phyloP scores from a whole-genome alignment of 768 basidiomycete genomes.

The Phaeotremella skinneri region DNA sequence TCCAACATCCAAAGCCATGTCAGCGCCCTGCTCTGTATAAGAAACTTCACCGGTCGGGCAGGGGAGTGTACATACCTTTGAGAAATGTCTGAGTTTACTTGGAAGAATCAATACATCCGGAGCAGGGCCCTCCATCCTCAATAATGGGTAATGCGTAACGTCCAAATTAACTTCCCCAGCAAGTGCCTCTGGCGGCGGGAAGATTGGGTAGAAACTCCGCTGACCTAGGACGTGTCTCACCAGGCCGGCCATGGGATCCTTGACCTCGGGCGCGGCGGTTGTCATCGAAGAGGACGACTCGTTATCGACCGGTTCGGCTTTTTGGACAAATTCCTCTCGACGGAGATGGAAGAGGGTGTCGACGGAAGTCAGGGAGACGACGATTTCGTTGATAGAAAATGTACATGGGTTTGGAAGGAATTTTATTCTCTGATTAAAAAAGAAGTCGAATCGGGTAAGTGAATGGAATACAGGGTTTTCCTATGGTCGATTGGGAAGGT shows the following conservation, averaged over 20 bases:
- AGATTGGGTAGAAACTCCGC: slow-evolving; percentile 92
- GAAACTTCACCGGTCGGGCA: background rate
- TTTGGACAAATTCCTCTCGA: slow-evolving; percentile 74
- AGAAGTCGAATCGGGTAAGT: background rate
- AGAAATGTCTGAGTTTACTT: slow-evolving; percentile 83
- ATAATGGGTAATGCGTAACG: slow-evolving; percentile 67
- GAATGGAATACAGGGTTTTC: background rate
- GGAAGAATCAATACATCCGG: slow-evolving; percentile 86
- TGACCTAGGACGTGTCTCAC: slow-evolving; percentile 82
- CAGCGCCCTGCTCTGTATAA: no score
- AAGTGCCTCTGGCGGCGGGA: slow-evolving; percentile 75
- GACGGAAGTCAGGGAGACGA: slow-evolving; percentile 75
- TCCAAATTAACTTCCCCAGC: slow-evolving; percentile 84
- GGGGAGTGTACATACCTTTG: slow-evolving; percentile 61
- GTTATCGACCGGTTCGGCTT: slow-evolving; percentile 63
- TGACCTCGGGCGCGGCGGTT: slow-evolving; percentile 44
- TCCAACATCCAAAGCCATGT: slow-evolving; percentile 9
- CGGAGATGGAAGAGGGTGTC: slow-evolving; percentile 86
- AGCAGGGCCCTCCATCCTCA: slow-evolving; percentile 58
- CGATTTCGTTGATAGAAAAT: slow-evolving; percentile 79
- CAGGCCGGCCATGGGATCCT: slow-evolving; percentile 73
- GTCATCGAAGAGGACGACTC: no score
- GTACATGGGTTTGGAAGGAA: slow-evolving; percentile 81
- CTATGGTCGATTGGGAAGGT: background rate
- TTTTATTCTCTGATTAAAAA: slow-evolving; percentile 62